These are phyloP conservation scores for Lepidium didymum DNA, from an alignment of 345 rosid species.

Conservation along the genomic window DNA sequence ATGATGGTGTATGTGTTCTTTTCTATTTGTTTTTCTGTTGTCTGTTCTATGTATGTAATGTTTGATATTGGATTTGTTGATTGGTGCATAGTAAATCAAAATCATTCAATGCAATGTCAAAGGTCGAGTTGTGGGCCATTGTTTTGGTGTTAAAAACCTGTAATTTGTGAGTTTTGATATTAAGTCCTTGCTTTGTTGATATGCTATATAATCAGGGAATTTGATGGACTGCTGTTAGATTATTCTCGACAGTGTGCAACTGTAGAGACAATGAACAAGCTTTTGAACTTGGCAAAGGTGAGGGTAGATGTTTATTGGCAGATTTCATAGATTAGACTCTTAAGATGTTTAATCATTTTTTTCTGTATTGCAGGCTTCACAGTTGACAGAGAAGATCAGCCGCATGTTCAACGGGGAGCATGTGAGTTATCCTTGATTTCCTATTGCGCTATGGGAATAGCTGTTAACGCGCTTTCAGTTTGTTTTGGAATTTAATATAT, in stretches of 20 bases:
- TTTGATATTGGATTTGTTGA: background rate
- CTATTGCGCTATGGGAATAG: no score
- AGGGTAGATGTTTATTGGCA: constrained; percentile 1
- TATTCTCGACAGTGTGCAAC: constrained; percentile 78
- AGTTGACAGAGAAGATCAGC: constrained; percentile 62
- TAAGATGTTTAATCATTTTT: background rate
- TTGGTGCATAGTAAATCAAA: no score
- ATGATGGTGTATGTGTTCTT: constrained; percentile 58
- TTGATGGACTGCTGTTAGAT: constrained; percentile 68
- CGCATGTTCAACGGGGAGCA: constrained; percentile 78
- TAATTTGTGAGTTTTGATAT: background rate
- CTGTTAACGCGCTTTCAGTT: no score
- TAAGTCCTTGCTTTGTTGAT: background rate
- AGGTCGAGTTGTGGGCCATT: background rate
- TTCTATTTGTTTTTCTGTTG: background rate
- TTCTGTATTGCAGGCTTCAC: constrained; percentile 52
- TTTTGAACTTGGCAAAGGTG: constrained; percentile 73
- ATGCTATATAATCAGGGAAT: constrained; percentile 44
- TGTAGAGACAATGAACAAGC: constrained; percentile 55
- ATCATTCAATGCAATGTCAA: no score
- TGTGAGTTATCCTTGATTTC: constrained; percentile 37
- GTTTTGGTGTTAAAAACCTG: background rate
- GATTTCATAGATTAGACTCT: background rate
- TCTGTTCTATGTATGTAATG: background rate
- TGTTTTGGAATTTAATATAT: no score